Base-by-base conservation (phyloP, 768 basidiomycete genomes). In the Myochromella boudieri region DNA sequence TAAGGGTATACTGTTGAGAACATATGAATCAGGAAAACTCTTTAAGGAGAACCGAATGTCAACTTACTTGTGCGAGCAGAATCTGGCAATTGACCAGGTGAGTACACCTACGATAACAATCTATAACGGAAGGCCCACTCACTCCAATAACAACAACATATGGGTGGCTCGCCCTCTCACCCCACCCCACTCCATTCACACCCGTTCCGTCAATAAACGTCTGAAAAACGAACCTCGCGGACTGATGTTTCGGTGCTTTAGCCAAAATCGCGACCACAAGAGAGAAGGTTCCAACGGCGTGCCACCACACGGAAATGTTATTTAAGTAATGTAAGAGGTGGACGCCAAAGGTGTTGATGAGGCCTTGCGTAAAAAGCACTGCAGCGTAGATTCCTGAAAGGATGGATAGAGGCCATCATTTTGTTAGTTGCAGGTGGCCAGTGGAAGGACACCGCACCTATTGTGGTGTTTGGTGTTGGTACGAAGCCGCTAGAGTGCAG, bases 311-410 rank as follows among this genome's bases (percentile, higher is more conserved):
- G 1, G 85, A 88, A 15, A 85, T 62, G 51, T 85, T 87, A 63
- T 89, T 90, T 29, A 90, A 66, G 51, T 82, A 69, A 42, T 80
- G 77, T 10, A 90, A 70, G 5, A 85, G 57, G 28, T 72, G 75
- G 21, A 84, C 85, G 1, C 86, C 85, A 55, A 90, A 88, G 0
- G 86, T 86, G 64, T 89, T 90, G 53, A 84, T 84, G 2, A 84
- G 62, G 14, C 82, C 77, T 68, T 87, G 87, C 1, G 73, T 68
- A 50, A 83, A 63, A 6, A 91, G 71, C 1, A 91, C 78, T 0
- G 76, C 87, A 0, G 87, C 86, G 54, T 85, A 87, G 34, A 79
- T 70, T 6, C 74, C 72, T 71, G 33, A 27, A 46, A 12, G 7
- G 24, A 39, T 14, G 6, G 12, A 6, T n/a, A n/a, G 31, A 10